Percentiles rank a stretch among this genome's conserved stretches.
Evolutionary conservation across 1,284 basidiomycete genomes (phyloP).

Genomic region (Microbotryomycetes sp.): DNA sequence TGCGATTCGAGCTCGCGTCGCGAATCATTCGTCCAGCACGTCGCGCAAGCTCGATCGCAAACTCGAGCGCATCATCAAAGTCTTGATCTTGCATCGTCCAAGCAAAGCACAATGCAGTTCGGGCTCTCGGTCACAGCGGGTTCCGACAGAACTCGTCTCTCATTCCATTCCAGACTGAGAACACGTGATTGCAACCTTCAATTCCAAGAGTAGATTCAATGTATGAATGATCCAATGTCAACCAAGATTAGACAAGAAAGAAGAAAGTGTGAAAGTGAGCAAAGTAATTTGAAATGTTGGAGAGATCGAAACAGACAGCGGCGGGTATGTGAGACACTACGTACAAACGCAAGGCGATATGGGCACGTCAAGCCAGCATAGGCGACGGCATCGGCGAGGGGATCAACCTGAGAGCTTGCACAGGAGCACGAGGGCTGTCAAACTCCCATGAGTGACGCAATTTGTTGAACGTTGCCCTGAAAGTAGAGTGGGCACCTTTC

Average conservation of each 20-base stretch:
- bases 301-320: not conserved
- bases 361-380: constrained; percentile 7
- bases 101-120: too few relatives aligned
- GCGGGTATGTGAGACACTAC: not conserved
- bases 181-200: not conserved
- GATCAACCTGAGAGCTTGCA: constrained; percentile 1
- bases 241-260: not conserved
- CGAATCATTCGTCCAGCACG: constrained; percentile 46
- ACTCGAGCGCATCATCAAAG: constrained; percentile 37
- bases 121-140: too few relatives aligned
- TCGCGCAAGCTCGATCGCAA: constrained; percentile 61
- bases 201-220: not conserved
- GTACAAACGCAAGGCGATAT: not conserved
- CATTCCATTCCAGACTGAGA: too few relatives aligned
- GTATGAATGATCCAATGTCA: not conserved
- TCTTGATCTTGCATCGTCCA: not conserved
- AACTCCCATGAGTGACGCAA: constrained; percentile 62
- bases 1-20: constrained; percentile 55
- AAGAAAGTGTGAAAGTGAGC: not conserved
- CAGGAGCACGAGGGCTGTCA: not conserved
- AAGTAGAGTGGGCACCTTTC: constrained; percentile 76
- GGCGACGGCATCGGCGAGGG: constrained; percentile 30
- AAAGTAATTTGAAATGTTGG: not conserved
- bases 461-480: constrained; percentile 63
- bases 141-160: too few relatives aligned